Percentiles rank a stretch among this genome's conserved stretches.
Conservation (phyloP, 1,284 basidiomycete genomes). For the Cryptococcus maquisensis region DNA sequence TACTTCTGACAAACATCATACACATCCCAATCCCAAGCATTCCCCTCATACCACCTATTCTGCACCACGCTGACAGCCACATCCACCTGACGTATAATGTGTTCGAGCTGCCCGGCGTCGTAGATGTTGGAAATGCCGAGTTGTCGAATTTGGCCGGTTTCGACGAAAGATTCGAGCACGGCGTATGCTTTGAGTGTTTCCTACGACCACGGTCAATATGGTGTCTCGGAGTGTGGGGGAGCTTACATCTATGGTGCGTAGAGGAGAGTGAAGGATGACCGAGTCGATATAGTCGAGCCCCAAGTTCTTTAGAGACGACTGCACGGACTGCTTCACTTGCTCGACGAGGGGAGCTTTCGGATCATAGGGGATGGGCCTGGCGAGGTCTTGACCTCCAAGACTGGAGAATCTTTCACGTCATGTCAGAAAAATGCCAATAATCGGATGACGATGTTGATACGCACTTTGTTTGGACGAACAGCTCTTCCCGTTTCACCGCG, state of each 20-base stretch:
- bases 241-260: slow-evolving; percentile 53
- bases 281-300: slow-evolving; percentile 66
- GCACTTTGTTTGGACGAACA: slow-evolving; percentile 74
- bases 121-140: slow-evolving; percentile 76
- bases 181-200: slow-evolving; percentile 65
- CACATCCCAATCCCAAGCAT: slow-evolving; percentile 64
- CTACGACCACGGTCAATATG: slow-evolving; percentile 2
- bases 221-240: neutral
- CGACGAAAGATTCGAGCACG: slow-evolving; percentile 58
- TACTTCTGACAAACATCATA: slow-evolving; percentile 48
- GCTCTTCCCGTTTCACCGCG: slow-evolving; percentile 57
- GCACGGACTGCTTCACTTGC: slow-evolving; percentile 64
- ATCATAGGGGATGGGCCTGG: slow-evolving; percentile 68
- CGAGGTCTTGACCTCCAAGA: slow-evolving; percentile 63
- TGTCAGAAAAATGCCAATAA: neutral
- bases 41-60: slow-evolving; percentile 76
- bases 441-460: neutral
- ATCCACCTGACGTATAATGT: slow-evolving; percentile 50
- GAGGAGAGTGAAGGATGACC: slow-evolving; percentile 70
- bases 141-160: slow-evolving; percentile 58
- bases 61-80: slow-evolving; percentile 68
- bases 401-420: slow-evolving; percentile 60
- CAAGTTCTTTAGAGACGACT: slow-evolving; percentile 62
- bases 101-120: slow-evolving; percentile 57
- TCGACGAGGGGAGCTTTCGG: slow-evolving; percentile 54